Base-by-base conservation (phyloP, 2,329 filamentous ascomycete species). In the Fusarium veterinarium region DNA sequence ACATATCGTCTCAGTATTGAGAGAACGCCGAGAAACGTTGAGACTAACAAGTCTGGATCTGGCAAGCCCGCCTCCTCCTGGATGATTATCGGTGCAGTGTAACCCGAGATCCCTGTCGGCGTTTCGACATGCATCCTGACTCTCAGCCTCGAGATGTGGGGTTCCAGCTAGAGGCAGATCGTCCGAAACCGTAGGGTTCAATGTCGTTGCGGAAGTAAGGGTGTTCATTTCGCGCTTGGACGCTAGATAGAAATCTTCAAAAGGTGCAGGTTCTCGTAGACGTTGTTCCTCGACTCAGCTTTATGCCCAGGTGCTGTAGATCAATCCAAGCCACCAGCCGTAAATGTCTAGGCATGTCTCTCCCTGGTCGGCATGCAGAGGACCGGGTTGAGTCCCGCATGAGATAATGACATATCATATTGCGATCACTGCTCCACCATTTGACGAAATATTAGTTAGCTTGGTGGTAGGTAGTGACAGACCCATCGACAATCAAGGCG, bases 381-480 rank as follows among this genome's bases (percentile, higher is more conserved):
- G 60, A 64, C 72, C 60, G 60, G 60, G 64, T 67, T 67, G 64
- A 33, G 74, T 77, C 61, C 63, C 60, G 71, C 62, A 58, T 66
- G 65, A 62, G 65, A 67, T 67, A 46, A 23, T 78, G 76, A 77
- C 69, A 63, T 48, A 72, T 78, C 76, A 77, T 44, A 69, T 76
- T 74, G 44, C 67, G 71, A 76, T 74, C 66, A 76, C 48, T 63
- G 51, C 67, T 68, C 74, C 64, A 70, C 64, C 53, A 58, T 58
- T 33, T 57, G 59, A 49, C 52, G 53, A 42, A 44, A 61, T 65
- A 37, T 57, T 23, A 30, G 33, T 51, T 52, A 25, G 33, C 49
- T 52, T 41, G 40, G 57, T 41, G 56, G 41, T 55, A 19, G 46
- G 58, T 37, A 49, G 28, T 61, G 55, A 69, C 37, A 68, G 59